Evolutionary conservation across 2,329 filamentous ascomycete species (phyloP), one percentile per base, ranked within the genome.

Genomic region (Diaporthe eres): DNA sequence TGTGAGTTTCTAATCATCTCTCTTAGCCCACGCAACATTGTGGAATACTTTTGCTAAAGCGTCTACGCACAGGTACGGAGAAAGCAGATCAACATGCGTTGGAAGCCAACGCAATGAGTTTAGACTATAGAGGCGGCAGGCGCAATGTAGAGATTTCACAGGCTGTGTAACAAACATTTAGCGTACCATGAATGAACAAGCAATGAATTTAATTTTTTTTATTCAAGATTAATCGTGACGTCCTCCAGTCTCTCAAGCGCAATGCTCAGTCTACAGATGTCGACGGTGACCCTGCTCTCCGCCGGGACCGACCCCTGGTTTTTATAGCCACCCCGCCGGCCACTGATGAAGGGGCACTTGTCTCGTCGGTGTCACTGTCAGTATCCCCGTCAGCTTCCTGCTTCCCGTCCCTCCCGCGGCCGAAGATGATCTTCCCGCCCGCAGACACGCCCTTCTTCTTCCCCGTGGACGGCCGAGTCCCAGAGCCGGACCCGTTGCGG

Each of bases 51-150:
- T 73, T 77, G 65, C 85, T 88, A 82, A 89, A 67, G 12, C 1
- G 60, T 7, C 28, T 51, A 19, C n/a, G 49, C 22, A 72, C 74
- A 90, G 89, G 88, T 90, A n/a, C 84, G 87, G 79, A 90, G 90
- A 79, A 94, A 93, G 82, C 92, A 94, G 80, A 93, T 94, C 80
- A 90, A 94, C 84, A 85, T 88, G 78, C 85, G 89, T 77, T 94
- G 92, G 93, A 84, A 85, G 78, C 85, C 85, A 10, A 79, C 81
- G 1, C 74, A 75, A 61, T 77, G 70, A 71, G 71, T 79, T 75
- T 84, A 81, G 51, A 68, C 10, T 55, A 58, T 76, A 63, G 74
- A 74, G 60, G n/a, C 7, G 8, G 17, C 47, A 2, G 60, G 60
- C 44, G 57, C 42, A 19, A 8, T 53, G 47, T 73, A 65, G 25